These are phyloP conservation scores for Cicer chorassanicum DNA, from an alignment of 306 rosid species.

Conservation along the genomic window DNA sequence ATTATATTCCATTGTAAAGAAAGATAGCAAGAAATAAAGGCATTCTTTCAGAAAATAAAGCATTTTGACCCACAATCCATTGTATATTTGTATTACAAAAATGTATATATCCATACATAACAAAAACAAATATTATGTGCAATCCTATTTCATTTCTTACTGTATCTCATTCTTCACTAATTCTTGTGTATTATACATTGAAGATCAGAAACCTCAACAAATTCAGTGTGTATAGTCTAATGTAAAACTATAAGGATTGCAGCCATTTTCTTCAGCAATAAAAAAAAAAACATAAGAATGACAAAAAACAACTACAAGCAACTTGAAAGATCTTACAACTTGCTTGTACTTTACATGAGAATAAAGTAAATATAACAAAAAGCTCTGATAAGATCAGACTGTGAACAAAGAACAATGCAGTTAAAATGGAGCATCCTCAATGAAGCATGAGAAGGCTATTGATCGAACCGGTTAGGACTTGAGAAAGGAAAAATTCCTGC, in stretches of 20 bases:
- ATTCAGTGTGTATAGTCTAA: conserved; percentile 45
- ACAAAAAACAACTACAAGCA: conserved; percentile 40
- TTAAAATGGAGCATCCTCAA: not conserved
- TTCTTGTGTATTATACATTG: too few species aligned
- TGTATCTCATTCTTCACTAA: conserved; percentile 49
- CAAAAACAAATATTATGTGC: conserved; percentile 47
- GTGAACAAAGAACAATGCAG: not conserved
- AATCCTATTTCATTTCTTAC: conserved; percentile 58
- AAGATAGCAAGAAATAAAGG: conserved; percentile 38
- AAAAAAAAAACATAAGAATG: conserved; percentile 39
- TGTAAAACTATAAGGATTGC: conserved; percentile 49
- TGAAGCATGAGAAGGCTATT: not conserved
- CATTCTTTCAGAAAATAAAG: too few species aligned
- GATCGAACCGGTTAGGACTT: not conserved
- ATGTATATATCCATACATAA: conserved; percentile 43
- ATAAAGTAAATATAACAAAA: not conserved
- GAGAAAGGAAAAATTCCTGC: not conserved
- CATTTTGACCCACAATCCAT: conserved; percentile 47
- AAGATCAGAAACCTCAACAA: not conserved
- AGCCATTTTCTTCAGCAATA: conserved; percentile 46
- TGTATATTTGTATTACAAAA: conserved; percentile 46
- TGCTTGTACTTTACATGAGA: not conserved
- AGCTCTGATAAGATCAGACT: not conserved
- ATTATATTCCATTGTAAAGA: conserved; percentile 24
- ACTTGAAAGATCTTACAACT: not conserved